Percentiles rank a stretch among this genome's conserved stretches.
Evolutionary conservation across 2,329 filamentous ascomycete genomes (phyloP).

Genomic region (Colletotrichum sansevieriae): DNA sequence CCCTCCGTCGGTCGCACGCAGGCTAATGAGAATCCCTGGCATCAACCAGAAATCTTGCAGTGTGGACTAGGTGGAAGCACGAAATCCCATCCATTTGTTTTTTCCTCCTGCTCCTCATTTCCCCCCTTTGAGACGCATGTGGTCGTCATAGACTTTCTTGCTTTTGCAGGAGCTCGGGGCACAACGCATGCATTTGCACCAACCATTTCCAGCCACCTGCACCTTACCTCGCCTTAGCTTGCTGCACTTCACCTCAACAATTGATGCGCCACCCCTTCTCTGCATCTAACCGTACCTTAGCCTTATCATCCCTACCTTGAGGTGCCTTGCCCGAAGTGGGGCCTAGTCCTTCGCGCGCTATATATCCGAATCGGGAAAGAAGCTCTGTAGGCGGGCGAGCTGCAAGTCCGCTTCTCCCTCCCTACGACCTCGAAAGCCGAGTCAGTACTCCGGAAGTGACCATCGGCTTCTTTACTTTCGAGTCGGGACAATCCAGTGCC

Average conservation of each 20-base stretch:
- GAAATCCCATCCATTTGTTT: conserved; percentile 25
- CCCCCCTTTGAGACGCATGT: conserved; percentile 21
- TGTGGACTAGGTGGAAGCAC: conserved; percentile 17
- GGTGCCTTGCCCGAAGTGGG: neutral
- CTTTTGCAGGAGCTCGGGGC: neutral
- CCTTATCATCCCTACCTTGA: conserved; percentile 16
- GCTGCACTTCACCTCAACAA: conserved; percentile 16
- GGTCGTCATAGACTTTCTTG: conserved; percentile 39
- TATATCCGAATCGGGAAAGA: conserved; percentile 32
- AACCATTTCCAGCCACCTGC: conserved; percentile 14
- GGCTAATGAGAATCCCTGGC: conserved; percentile 12
- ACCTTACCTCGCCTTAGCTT: conserved; percentile 14
- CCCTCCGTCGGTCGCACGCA: neutral
- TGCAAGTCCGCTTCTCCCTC: conserved; percentile 9
- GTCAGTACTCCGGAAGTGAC: conserved; percentile 25
- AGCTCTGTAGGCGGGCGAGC: conserved; percentile 22
- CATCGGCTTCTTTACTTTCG: neutral
- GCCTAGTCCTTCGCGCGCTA: conserved; percentile 13
- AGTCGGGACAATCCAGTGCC: neutral
- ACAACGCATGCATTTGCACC: neutral
- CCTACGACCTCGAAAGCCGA: conserved; percentile 17
- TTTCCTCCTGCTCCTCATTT: too few relatives aligned
- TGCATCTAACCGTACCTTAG: neutral
- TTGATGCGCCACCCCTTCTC: neutral
- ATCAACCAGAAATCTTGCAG: neutral